These are phyloP conservation scores for Claviceps lovelessii DNA, from an alignment of 2,329 filamentous ascomycete species.

Conservation along the genomic window DNA sequence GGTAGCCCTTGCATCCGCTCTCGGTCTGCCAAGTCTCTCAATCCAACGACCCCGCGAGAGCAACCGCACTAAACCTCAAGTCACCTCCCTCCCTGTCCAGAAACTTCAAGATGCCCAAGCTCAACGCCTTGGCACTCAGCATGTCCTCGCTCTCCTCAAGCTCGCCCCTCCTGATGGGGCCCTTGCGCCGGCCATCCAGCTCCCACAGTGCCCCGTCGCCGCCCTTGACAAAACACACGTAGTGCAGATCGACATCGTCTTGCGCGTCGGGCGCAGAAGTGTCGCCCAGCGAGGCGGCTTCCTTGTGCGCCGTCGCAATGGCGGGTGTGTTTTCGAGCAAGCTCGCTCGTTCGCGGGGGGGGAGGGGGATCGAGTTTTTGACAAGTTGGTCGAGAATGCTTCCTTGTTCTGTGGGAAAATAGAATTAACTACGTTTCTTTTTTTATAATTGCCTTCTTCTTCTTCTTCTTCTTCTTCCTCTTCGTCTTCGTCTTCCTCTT, in stretches of 20 bases:
- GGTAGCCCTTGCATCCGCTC: too few species aligned
- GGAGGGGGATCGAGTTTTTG: conserved; percentile 53
- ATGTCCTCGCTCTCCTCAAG: conserved; percentile 52
- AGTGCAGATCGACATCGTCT: conserved; percentile 85
- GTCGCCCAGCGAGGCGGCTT: conserved; percentile 63
- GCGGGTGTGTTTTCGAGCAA: conserved; percentile 63
- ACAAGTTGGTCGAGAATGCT: conserved; percentile 53
- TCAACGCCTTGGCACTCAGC: conserved; percentile 59
- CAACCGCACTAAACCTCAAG: conserved; percentile 44
- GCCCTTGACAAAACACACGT: conserved; percentile 81
- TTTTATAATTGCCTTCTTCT: too few species aligned
- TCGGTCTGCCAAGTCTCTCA: conserved; percentile 11
- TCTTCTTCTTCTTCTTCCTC: too few species aligned
- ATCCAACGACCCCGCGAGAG: conserved; percentile 37
- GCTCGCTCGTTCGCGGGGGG: conserved; percentile 50
- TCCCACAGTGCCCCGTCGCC: conserved; percentile 49
- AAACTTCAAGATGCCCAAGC: conserved; percentile 49
- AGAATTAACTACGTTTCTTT: too few species aligned
- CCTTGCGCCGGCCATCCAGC: conserved; percentile 44
- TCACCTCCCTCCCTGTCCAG: conserved; percentile 41
- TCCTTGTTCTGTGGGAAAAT: conserved; percentile 22
- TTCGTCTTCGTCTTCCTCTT: too few species aligned
- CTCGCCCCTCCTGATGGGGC: conserved; percentile 39
- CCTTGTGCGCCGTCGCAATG: conserved; percentile 64
- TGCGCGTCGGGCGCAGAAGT: conserved; percentile 63